These are phyloP conservation scores for Plasmodium gonderi DNA, from an alignment of 169 alveolate species.

Conservation along the genomic window DNA sequence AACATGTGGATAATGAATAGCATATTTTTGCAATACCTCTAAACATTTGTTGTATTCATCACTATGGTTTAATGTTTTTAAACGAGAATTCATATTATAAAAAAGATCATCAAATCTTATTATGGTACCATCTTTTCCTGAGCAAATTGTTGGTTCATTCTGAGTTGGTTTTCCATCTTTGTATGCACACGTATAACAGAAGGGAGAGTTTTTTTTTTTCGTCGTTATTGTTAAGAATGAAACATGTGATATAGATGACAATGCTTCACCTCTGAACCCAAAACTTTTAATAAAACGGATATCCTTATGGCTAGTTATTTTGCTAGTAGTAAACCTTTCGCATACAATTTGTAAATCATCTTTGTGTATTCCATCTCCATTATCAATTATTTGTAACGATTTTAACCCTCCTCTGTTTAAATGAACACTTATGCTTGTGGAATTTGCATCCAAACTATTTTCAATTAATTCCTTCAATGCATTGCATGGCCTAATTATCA, in stretches of 20 bases:
- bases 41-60: slow-evolving; percentile 90
- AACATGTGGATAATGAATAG: slow-evolving; percentile 93
- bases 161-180: slow-evolving; percentile 86
- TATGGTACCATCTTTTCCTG: slow-evolving; percentile 81
- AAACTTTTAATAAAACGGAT: slow-evolving; percentile 91
- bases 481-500: slow-evolving; percentile 95
- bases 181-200: slow-evolving; percentile 89
- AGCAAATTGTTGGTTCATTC: slow-evolving; percentile 75
- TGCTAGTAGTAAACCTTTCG: slow-evolving; percentile 97
- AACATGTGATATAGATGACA: slow-evolving; percentile 95
- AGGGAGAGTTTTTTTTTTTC: slow-evolving; percentile 83
- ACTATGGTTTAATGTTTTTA: slow-evolving; percentile 77
- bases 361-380: slow-evolving; percentile 96
- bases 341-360: slow-evolving; percentile 95
- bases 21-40: slow-evolving; percentile 92
- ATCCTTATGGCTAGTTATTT: slow-evolving; percentile 90
- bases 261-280: slow-evolving; percentile 99
- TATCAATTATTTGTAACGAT: slow-evolving; percentile 93
- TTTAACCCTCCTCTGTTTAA: slow-evolving; percentile 94
- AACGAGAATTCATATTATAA: slow-evolving; percentile 80
- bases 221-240: slow-evolving; percentile 93
- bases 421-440: slow-evolving; percentile 89
- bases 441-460: slow-evolving; percentile 98
- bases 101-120: slow-evolving; percentile 80
- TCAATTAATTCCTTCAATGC: slow-evolving; percentile 98